A percentile compares a stretch with the other conserved stretches of the same genome.
These are phyloP conservation scores for Cicer pinnatifidum DNA, from an alignment of 306 rosid species.

Conservation along the genomic window DNA sequence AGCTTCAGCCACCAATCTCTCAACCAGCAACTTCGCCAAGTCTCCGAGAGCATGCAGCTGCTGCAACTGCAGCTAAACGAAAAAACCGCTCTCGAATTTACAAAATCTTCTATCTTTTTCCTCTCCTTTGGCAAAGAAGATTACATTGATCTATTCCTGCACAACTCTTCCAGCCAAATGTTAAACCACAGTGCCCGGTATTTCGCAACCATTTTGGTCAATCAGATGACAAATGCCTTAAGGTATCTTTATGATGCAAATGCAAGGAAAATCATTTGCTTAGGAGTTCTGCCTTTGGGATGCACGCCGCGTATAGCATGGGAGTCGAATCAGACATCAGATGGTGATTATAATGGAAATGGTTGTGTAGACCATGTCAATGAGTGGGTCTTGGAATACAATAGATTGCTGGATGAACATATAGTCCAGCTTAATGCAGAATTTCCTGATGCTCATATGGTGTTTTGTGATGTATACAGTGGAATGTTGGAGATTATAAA, in stretches of 20 bases:
- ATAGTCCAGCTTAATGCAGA: constrained; percentile 54
- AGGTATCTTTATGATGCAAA: constrained; percentile 67
- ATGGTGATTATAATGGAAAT: constrained; percentile 29
- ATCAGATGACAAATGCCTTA: constrained; percentile 66
- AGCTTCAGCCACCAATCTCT: constrained; percentile 76
- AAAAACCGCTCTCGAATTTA: constrained; percentile 52
- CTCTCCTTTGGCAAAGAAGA: constrained; percentile 89
- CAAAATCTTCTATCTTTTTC: constrained; percentile 66
- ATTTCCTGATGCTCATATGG: constrained; percentile 57
- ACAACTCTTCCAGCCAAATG: constrained; percentile 48
- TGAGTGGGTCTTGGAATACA: constrained; percentile 63
- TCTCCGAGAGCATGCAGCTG: constrained; percentile 68
- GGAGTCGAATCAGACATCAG: constrained; percentile 33
- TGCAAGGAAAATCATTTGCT: constrained; percentile 72
- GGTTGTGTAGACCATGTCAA: constrained; percentile 66
- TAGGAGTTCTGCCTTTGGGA: constrained; percentile 79
- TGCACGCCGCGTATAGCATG: constrained; percentile 65
- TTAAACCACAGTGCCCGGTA: constrained; percentile 35
- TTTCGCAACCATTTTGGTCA: constrained; percentile 62
- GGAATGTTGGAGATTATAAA: constrained; percentile 69
- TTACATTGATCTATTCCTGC: constrained; percentile 59
- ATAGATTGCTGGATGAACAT: constrained; percentile 52
- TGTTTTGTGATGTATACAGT: constrained; percentile 75
- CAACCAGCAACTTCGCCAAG: constrained; percentile 85
- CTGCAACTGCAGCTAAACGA: constrained; percentile 61